phyloP scores from a whole-genome alignment of 2,329 filamentous ascomycete genomes.

The Zasmidium cellare region DNA sequence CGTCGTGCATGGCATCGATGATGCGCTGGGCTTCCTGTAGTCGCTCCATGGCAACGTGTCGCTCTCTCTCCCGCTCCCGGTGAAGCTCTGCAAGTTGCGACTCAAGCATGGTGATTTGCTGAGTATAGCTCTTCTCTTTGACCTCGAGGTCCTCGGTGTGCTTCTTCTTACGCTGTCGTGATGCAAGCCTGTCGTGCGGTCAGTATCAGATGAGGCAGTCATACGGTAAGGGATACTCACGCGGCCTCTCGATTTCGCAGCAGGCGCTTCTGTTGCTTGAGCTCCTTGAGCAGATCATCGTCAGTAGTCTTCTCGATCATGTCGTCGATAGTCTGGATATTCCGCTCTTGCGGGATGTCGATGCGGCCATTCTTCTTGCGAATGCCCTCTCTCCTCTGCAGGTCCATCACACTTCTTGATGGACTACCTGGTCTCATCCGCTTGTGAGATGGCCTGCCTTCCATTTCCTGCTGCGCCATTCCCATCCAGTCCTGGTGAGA shows the following conservation, averaged over 20 bases:
- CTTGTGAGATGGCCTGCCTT: slow-evolving; percentile 49
- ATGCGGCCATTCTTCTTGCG: slow-evolving; percentile 99
- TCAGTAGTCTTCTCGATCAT: slow-evolving; percentile 85
- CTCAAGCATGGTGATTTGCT: slow-evolving; percentile 74
- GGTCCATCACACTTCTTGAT: slow-evolving; percentile 46
- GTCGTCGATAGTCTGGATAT: slow-evolving; percentile 90
- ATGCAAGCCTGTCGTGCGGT: slow-evolving; percentile 70
- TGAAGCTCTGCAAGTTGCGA: slow-evolving; percentile 71
- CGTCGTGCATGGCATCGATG: slow-evolving; percentile 73
- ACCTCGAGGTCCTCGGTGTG: slow-evolving; percentile 95
- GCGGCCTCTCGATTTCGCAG: slow-evolving; percentile 95
- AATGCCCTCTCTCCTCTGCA: slow-evolving; percentile 76
- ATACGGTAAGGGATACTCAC: slow-evolving; percentile 52
- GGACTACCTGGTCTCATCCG: slow-evolving; percentile 67
- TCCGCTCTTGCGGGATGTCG: slow-evolving; percentile 92
- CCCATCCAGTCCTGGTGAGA: slow-evolving; percentile 61
- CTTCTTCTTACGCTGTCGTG: slow-evolving; percentile 94
- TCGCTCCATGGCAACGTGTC: slow-evolving; percentile 59
- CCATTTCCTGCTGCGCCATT: slow-evolving; percentile 52
- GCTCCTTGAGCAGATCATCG: slow-evolving; percentile 92
- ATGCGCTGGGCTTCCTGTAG: slow-evolving; percentile 74
- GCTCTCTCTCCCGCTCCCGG: slow-evolving; percentile 45
- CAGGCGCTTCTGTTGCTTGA: slow-evolving; percentile 96
- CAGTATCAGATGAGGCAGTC: slow-evolving; percentile 16
- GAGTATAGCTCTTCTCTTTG: slow-evolving; percentile 89